Conservation (phyloP, 2,329 filamentous ascomycete species). For the Fulvia fulva region DNA sequence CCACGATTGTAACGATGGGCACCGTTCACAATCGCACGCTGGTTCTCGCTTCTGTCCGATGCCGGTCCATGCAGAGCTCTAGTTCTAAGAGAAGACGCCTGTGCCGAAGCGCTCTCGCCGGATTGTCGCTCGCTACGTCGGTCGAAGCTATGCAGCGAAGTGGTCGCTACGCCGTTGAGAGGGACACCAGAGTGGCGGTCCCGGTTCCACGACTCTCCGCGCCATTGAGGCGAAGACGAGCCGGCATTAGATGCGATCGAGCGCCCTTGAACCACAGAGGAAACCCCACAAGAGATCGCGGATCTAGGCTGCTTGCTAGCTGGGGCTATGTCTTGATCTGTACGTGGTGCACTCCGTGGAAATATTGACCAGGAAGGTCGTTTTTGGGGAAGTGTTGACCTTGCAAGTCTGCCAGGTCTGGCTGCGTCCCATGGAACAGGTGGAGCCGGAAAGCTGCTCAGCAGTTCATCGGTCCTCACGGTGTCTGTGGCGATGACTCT, state of each 20-base stretch:
- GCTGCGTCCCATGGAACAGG: neutral
- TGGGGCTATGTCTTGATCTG: neutral
- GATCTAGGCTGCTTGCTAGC: neutral
- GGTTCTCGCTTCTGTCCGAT: neutral
- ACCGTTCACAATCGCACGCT: neutral
- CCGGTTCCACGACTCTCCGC: neutral
- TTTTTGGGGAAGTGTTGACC: neutral
- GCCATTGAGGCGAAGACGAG: neutral
- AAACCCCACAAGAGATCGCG: neutral
- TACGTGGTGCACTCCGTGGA: neutral
- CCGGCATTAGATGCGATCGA: neutral
- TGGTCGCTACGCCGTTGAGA: neutral
- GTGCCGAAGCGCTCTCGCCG: neutral
- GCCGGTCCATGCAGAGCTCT: neutral
- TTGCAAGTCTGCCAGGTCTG: neutral
- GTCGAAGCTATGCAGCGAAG: neutral
- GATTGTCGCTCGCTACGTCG: neutral
- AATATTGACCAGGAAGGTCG: conserved; percentile 9
- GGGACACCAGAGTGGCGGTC: neutral
- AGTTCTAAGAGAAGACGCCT: neutral
- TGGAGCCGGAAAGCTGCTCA: conserved; percentile 24
- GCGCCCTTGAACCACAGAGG: neutral
- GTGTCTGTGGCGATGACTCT: conserved; percentile 1
- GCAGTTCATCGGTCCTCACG: conserved; percentile 21
- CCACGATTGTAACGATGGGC: neutral